Conservation (phyloP, 768 basidiomycete species). For the Trametes sanguinea region DNA sequence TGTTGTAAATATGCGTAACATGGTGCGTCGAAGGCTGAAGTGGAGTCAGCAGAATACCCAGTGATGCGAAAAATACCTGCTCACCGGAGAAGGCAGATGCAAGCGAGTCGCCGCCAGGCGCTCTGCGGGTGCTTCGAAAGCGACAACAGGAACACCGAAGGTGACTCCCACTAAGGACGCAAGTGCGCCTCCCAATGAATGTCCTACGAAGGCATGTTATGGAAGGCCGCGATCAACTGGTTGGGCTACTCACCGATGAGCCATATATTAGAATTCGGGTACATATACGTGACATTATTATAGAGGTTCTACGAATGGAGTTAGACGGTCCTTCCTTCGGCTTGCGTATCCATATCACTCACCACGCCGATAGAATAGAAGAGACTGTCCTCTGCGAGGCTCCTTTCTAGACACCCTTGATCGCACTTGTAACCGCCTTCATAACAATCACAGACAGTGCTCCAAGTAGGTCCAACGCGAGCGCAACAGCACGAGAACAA, state of each 20-base stretch:
- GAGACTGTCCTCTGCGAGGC: conserved; percentile 77
- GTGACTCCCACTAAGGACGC: conserved; percentile 84
- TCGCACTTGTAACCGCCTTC: conserved; percentile 75
- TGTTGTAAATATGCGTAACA: conserved; percentile 89
- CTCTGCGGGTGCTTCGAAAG: conserved; percentile 82
- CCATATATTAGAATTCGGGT: conserved; percentile 90
- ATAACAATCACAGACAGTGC: conserved; percentile 88
- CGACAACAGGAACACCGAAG: conserved; percentile 90
- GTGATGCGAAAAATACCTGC: conserved; percentile 25
- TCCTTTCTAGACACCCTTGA: conserved; percentile 75
- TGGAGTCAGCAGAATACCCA: neutral
- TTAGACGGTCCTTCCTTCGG: neutral
- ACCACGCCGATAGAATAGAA: conserved; percentile 89
- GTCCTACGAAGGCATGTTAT: conserved; percentile 35
- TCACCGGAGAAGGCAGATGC: conserved; percentile 84
- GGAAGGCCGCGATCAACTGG: neutral
- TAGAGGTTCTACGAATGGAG: conserved; percentile 69
- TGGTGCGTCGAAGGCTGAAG: conserved; percentile 67
- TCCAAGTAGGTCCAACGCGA: conserved; percentile 92
- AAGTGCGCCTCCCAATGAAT: conserved; percentile 85
- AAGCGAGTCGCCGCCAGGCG: conserved; percentile 52
- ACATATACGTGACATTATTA: conserved; percentile 89
- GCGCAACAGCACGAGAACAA: conserved; percentile 97
- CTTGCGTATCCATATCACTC: conserved; percentile 31
- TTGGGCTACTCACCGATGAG: conserved; percentile 54